Evolutionary conservation across 306 rosid species (phyloP), one percentile per base, ranked within the genome.

Genomic region (Arachis stenosperma): DNA sequence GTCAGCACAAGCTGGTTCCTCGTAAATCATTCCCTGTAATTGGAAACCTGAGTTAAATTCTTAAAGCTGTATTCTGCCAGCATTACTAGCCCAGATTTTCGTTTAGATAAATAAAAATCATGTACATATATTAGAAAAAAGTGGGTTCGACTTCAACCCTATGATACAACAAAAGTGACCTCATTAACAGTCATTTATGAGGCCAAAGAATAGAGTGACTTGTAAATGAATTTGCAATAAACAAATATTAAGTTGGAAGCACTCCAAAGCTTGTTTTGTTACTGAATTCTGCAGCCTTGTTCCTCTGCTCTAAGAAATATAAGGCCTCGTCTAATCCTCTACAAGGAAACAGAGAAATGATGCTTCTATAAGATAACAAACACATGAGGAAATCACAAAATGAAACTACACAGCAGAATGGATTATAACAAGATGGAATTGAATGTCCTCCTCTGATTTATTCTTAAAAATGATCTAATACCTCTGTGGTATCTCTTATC

Each of bases 281-380:
- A 91, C 77, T 91, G 97, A 77, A 88, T 78, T 65, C 82, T 88
- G 84, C 97, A 89, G 54, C 87, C 82, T 71, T 81, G 91, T 73
- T 81, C 98, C 71, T 86, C 92, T 8, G 86, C 84, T 73, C 73
- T 79, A 53, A 91, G 95, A 79, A 56, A 88, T 73, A 77, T 75
- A 72, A 90, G 73, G 55, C 96, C 97, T 14, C 96, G 91, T 61
- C 63, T 84, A 77, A 94, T 89, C 83, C 99, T 94, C 99, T 94
- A 71, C 76, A 76, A 51, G 50, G 22, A 44, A 53, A 61, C 7
- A 30, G 27, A 62, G 58, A 22, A 22, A 17, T 1, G 22, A 59
- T 43, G 7, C 7, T 42, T 30, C 29, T 67, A 61, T 8, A 64
- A 30, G 36, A 17, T 15, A 48, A 75, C 51, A 44, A 13, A 8